Base-by-base conservation (phyloP, 129 eudicot species). In the Erigeron canadensis region DNA sequence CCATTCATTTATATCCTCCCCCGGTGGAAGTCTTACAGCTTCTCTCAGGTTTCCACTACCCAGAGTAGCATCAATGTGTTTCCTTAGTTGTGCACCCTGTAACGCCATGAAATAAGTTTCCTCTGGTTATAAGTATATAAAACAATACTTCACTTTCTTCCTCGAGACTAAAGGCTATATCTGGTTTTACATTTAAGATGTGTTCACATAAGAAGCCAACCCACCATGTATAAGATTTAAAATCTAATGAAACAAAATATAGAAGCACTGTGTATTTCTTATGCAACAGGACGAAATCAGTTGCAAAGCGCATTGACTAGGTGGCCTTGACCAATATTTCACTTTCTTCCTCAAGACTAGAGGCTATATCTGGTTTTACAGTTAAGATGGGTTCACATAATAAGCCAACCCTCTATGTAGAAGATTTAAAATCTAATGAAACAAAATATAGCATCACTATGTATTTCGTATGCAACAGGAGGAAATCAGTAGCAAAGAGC, bases 21-120 rank as follows among this genome's bases (percentile, higher is more conserved):
- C 95, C 5, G 97, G 95, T 41, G 92, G 96, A 75, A 91, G 87
- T 77, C 92, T 86, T 68, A 91, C 95, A 19, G 97, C 96, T 86
- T 91, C 97, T 79, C 90, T 84, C 76, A 91, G 73, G 74, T 91
- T 88, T 77, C 97, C 97, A 67, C 97, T 91, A 45, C 97, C 97
- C 80, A 91, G 83, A 63, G 97, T 91, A 22, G 97, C 91, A 82
- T 91, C 96, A 28, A 91, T 91, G 71, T 88, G 97, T 79, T 91
- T 76, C 73, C 97, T 76, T 62, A 91, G 81, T 71, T 91, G 96
- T 17, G 97, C 97, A 47, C 96, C 97, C 97, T 91, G 81, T 80
- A 57, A 87, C 50, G 22, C 41, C 76, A 57, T 39, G 6, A 65
- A 22, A 56, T n/a, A n/a, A 10, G 3, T 60, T 6, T 57, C 21